Conservation (phyloP, 179 eudicot genomes). For the Amaranthus tricolor region DNA sequence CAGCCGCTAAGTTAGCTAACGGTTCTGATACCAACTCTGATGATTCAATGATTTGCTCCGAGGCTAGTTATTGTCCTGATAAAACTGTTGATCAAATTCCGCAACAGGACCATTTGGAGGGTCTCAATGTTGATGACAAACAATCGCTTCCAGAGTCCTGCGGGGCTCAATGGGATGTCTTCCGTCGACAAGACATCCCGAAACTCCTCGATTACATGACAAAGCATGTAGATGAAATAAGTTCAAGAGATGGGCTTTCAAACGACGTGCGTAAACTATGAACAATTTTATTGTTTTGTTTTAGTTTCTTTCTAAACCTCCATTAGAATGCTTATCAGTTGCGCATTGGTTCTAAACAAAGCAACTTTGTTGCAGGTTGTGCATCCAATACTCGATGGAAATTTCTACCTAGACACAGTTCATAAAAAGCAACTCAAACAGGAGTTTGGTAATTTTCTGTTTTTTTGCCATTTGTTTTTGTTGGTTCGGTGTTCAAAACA, state of each 20-base stretch:
- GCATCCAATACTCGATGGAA: conserved; percentile 81
- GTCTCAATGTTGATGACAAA: conserved; percentile 24
- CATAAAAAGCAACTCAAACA: conserved; percentile 82
- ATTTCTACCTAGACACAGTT: conserved; percentile 61
- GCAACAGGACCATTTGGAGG: conserved; percentile 31
- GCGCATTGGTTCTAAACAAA: conserved; percentile 4
- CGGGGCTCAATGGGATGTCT: conserved; percentile 89
- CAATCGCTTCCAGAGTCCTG: conserved; percentile 22
- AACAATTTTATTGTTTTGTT: neutral
- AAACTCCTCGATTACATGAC: conserved; percentile 70
- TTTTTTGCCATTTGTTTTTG: neutral
- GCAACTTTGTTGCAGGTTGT: conserved; percentile 45
- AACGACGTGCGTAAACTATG: conserved; percentile 43
- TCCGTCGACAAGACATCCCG: conserved; percentile 78
- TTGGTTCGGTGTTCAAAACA: too few relatives aligned
- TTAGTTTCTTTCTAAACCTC: neutral
- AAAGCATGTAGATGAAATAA: conserved; percentile 55
- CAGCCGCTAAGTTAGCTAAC: conserved; percentile 32
- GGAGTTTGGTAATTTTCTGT: conserved; percentile 62
- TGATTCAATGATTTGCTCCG: conserved; percentile 58
- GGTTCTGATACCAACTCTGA: conserved; percentile 65
- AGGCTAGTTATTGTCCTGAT: conserved; percentile 43
- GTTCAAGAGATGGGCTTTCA: conserved; percentile 27
- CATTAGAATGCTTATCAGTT: neutral
- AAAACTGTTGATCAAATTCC: conserved; percentile 42